Evolutionary conservation across 805 yeast species (phyloP).

Genomic region (Yamadazyma paraphyllophila): DNA sequence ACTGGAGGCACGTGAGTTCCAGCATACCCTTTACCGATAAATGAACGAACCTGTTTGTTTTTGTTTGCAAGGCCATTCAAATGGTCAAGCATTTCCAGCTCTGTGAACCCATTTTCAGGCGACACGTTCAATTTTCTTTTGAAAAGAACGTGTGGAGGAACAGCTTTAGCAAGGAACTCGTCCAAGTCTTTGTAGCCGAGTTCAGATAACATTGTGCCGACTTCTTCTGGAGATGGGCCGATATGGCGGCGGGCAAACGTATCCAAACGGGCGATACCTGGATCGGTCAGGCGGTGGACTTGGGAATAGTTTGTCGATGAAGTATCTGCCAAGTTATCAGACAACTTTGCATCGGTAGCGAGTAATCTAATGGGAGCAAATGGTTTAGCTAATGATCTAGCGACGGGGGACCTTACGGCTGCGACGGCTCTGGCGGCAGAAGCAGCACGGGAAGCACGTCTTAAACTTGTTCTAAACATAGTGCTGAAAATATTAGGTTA

Average conservation of each 20-base stretch:
- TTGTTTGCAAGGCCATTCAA: conserved; percentile 67
- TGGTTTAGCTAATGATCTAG: background rate
- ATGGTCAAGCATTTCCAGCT: conserved; percentile 72
- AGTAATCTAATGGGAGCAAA: background rate
- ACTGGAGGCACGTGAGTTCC: conserved; percentile 90
- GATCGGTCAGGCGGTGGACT: conserved; percentile 41
- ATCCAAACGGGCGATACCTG: conserved; percentile 51
- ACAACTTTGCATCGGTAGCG: conserved; percentile 1
- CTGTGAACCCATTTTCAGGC: conserved; percentile 76
- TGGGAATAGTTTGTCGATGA: conserved; percentile 51
- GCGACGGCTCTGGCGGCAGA: background rate
- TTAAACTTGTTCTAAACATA: conserved; percentile 1
- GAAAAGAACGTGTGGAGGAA: conserved; percentile 73
- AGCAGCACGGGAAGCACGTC: background rate
- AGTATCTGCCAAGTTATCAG: conserved; percentile 46
- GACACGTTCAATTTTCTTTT: conserved; percentile 64
- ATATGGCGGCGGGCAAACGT: conserved; percentile 88
- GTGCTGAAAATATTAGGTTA: no score
- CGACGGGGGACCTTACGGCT: background rate
- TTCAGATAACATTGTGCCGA: conserved; percentile 59
- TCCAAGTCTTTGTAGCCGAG: conserved; percentile 68
- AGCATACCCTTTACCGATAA: conserved; percentile 92
- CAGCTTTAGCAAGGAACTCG: conserved; percentile 66
- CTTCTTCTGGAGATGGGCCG: conserved; percentile 72
- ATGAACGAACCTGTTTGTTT: conserved; percentile 70